Conservation (phyloP, 768 basidiomycete genomes). For the Rhizopogon vesiculosus region DNA sequence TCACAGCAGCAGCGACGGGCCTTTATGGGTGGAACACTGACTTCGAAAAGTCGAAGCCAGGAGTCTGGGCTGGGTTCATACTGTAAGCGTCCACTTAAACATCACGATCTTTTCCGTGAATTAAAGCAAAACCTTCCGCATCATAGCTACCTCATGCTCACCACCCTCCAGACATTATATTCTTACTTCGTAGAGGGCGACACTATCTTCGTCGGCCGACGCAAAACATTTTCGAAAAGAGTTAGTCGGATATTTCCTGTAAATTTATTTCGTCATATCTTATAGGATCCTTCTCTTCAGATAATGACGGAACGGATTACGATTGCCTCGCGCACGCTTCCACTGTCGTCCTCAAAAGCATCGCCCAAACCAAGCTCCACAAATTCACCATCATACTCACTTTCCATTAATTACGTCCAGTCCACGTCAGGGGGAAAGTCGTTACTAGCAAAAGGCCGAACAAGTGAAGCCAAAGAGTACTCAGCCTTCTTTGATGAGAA, state of each 20-base stretch:
- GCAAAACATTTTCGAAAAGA: conserved; percentile 85
- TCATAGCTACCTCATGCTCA: conserved; percentile 70
- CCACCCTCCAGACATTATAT: conserved; percentile 70
- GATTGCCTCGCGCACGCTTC: conserved; percentile 63
- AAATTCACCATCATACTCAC: conserved; percentile 60
- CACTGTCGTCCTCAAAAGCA: conserved; percentile 32
- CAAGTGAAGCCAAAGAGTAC: conserved; percentile 52
- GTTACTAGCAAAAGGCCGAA: conserved; percentile 66
- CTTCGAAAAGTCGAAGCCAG: conserved; percentile 86
- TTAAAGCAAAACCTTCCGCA: conserved; percentile 3
- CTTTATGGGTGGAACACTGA: conserved; percentile 83
- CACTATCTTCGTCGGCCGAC: conserved; percentile 82
- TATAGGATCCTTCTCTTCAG: conserved; percentile 30
- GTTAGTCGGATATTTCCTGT: conserved; percentile 36
- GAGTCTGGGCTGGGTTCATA: conserved; percentile 74
- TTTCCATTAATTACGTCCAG: conserved; percentile 67
- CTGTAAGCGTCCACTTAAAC: conserved; percentile 44
- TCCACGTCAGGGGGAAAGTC: conserved; percentile 86
- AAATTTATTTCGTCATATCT: conserved; percentile 1
- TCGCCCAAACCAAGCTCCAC: conserved; percentile 22
- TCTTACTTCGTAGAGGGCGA: conserved; percentile 83
- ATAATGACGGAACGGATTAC: conserved; percentile 90
- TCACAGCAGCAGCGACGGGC: conserved; percentile 76
- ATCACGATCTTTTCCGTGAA: neutral
- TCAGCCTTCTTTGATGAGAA: conserved; percentile 77